Percentiles rank a stretch among this genome's conserved stretches.
Conservation (phyloP, 805 yeast genomes). For the Lachancea kluyveri region DNA sequence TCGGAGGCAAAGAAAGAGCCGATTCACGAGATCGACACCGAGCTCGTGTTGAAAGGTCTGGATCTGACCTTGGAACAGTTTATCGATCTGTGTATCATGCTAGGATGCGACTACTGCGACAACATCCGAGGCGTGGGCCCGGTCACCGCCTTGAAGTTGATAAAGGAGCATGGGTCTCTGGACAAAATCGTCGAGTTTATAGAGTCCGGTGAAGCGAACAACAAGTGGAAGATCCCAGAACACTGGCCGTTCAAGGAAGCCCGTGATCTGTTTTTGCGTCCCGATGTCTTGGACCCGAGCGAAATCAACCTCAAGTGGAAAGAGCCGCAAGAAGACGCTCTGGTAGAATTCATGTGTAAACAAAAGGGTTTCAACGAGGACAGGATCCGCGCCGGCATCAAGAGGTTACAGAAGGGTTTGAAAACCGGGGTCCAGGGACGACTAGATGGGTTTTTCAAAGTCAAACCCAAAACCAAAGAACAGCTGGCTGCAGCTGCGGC, state of each 20-base stretch:
- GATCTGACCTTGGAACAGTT: slow-evolving; percentile 70
- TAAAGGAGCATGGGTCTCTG: slow-evolving; percentile 75
- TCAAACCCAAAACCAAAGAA: slow-evolving; percentile 45
- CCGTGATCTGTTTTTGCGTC: slow-evolving; percentile 71
- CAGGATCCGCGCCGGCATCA: slow-evolving; percentile 81
- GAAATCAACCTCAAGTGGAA: slow-evolving; percentile 75
- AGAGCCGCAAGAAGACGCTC: slow-evolving; percentile 81
- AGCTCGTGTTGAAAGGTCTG: slow-evolving; percentile 65
- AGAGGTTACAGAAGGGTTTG: slow-evolving; percentile 73
- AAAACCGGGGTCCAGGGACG: slow-evolving; percentile 87
- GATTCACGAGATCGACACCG: slow-evolving; percentile 71
- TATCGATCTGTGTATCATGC: slow-evolving; percentile 82
- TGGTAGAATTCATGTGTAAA: slow-evolving; percentile 74
- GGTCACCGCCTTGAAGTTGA: slow-evolving; percentile 82
- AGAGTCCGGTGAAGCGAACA: slow-evolving; percentile 37
- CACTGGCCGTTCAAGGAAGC: slow-evolving; percentile 93
- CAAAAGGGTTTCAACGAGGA: slow-evolving; percentile 93
- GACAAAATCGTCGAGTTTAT: slow-evolving; percentile 71
- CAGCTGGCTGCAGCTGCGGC: slow-evolving; percentile 33
- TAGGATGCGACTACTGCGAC: slow-evolving; percentile 97
- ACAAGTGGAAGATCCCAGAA: slow-evolving; percentile 82
- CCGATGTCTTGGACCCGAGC: slow-evolving; percentile 64
- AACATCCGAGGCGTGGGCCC: slow-evolving; percentile 96
- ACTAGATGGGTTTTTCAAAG: slow-evolving; percentile 85
- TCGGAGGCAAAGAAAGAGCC: slow-evolving; percentile 93